These are phyloP conservation scores for Candolleomyces efflorescens DNA, from an alignment of 768 basidiomycete genomes.

Conservation along the genomic window DNA sequence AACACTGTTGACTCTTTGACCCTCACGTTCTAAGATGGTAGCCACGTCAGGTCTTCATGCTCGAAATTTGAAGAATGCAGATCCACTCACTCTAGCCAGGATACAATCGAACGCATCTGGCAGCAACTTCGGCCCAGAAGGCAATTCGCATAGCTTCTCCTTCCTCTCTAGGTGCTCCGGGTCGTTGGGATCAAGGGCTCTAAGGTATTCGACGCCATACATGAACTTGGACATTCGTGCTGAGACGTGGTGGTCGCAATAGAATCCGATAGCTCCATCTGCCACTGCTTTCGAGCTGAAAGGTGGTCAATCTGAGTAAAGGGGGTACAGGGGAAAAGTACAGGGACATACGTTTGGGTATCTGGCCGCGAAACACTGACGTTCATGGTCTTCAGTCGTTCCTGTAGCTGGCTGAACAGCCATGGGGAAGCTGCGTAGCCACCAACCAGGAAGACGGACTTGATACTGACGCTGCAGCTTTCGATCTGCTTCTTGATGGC, in stretches of 20 bases:
- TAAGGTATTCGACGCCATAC: slow-evolving; percentile 79
- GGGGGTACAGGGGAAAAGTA: background rate
- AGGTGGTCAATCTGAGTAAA: background rate
- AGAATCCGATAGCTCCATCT: slow-evolving; percentile 81
- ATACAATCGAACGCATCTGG: slow-evolving; percentile 85
- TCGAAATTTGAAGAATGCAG: background rate
- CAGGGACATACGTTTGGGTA: slow-evolving; percentile 60
- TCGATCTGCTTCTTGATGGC: slow-evolving; percentile 72
- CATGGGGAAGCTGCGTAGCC: slow-evolving; percentile 82
- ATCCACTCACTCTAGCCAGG: slow-evolving; percentile 57
- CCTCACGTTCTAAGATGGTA: slow-evolving; percentile 48
- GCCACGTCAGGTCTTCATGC: slow-evolving; percentile 3
- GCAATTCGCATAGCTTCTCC: slow-evolving; percentile 67
- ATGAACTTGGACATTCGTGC: slow-evolving; percentile 77
- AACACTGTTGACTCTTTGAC: slow-evolving; percentile 83
- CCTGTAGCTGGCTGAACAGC: slow-evolving; percentile 74
- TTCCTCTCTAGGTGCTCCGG: slow-evolving; percentile 62
- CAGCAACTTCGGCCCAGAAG: slow-evolving; percentile 71
- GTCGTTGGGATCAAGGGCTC: slow-evolving; percentile 61
- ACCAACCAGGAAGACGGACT: slow-evolving; percentile 84
- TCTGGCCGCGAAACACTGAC: slow-evolving; percentile 73
- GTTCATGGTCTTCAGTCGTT: slow-evolving; percentile 50
- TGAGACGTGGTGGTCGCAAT: slow-evolving; percentile 80
- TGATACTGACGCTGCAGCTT: slow-evolving; percentile 53
- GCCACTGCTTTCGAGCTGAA: slow-evolving; percentile 81